These are phyloP conservation scores for Besnoitia besnoiti DNA, from an alignment of 169 alveolate species.

Conservation along the genomic window DNA sequence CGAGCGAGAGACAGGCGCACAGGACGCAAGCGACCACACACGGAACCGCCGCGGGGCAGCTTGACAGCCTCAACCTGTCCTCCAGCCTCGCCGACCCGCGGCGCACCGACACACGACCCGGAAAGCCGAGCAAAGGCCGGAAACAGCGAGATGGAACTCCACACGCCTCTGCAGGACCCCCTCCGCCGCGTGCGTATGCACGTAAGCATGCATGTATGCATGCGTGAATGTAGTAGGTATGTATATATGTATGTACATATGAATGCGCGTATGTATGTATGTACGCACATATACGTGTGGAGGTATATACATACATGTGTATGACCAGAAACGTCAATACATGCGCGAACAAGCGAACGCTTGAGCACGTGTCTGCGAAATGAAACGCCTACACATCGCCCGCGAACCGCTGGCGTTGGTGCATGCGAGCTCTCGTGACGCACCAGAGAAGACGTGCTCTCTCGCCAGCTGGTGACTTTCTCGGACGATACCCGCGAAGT, in stretches of 20 bases:
- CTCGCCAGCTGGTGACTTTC: background rate
- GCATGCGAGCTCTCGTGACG: no score
- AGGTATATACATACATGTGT: background rate
- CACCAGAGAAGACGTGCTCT: slow-evolving; percentile 1
- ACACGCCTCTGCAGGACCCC: background rate
- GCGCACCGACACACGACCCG: background rate
- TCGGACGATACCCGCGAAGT: background rate
- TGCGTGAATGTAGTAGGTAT: background rate
- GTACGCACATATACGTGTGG: no score
- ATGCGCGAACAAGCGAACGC: background rate
- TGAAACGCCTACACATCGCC: background rate
- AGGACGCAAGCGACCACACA: no score
- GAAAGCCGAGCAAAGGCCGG: background rate
- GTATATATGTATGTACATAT: no score
- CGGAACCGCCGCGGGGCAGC: no score
- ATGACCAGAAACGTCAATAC: background rate
- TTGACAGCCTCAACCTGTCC: no score
- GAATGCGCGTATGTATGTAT: background rate
- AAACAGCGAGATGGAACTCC: background rate
- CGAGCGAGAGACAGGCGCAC: background rate
- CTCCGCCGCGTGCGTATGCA: background rate
- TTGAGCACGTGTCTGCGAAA: background rate
- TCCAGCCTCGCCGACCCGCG: no score
- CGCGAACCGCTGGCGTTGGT: background rate
- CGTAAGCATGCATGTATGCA: background rate